phyloP scores from a whole-genome alignment of 2,329 filamentous ascomycete genomes.

The Beauveria varroae region DNA sequence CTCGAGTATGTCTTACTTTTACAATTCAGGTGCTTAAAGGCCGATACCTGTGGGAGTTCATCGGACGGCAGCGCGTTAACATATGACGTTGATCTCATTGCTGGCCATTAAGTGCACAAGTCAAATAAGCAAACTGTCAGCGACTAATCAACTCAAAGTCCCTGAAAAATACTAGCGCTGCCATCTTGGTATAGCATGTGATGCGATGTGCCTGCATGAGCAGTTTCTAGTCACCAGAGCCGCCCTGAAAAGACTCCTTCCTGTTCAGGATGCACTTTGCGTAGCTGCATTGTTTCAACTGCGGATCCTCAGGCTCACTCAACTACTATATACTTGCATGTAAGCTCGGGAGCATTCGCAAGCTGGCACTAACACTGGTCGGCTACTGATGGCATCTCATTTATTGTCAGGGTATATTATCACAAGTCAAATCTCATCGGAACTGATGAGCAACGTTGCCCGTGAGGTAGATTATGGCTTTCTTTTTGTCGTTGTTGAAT shows the following conservation, averaged over 20 bases:
- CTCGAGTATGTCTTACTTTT: too few relatives aligned
- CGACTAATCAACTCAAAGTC: neutral
- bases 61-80: too few relatives aligned
- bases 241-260: neutral
- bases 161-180: neutral
- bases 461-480: neutral
- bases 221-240: neutral
- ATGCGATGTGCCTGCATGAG: neutral
- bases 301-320: neutral
- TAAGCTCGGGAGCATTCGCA: neutral
- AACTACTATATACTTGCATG: neutral
- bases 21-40: too few relatives aligned
- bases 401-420: neutral
- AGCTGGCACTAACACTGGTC: neutral
- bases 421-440: neutral
- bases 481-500: neutral
- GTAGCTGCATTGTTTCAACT: neutral
- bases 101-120: too few relatives aligned
- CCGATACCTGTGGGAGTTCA: too few relatives aligned
- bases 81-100: too few relatives aligned
- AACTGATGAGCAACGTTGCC: slow-evolving; percentile 3
- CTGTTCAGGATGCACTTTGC: neutral
- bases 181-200: neutral
- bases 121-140: neutral
- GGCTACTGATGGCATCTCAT: neutral